These are phyloP conservation scores for Amanita molliuscula DNA, from an alignment of 768 basidiomycete genomes.

Conservation along the genomic window DNA sequence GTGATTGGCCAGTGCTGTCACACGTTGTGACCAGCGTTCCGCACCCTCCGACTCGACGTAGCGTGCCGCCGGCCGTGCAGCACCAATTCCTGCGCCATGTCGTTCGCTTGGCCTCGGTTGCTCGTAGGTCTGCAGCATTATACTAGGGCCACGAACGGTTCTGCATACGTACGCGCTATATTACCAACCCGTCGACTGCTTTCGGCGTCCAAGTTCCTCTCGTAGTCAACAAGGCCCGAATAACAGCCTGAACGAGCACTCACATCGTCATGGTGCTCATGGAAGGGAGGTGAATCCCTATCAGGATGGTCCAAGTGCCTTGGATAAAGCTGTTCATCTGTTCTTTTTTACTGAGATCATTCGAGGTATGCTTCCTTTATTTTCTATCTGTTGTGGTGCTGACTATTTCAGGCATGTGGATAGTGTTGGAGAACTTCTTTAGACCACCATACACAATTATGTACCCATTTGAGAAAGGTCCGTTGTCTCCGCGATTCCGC, in stretches of 20 bases:
- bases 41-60: slow-evolving; percentile 25
- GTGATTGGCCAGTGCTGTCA: slow-evolving; percentile 34
- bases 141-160: slow-evolving; percentile 21
- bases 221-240: slow-evolving; percentile 26
- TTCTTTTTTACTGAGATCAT: slow-evolving; percentile 99
- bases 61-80: slow-evolving; percentile 31
- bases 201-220: slow-evolving; percentile 31
- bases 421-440: slow-evolving; percentile 87
- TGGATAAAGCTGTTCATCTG: slow-evolving; percentile 91
- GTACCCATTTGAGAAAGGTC: slow-evolving; percentile 98
- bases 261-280: slow-evolving; percentile 26
- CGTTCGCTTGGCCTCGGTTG: slow-evolving; percentile 42
- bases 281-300: slow-evolving; percentile 58
- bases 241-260: slow-evolving; percentile 26
- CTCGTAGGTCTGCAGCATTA: slow-evolving; percentile 43
- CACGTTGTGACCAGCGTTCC: slow-evolving; percentile 26
- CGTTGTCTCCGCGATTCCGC: slow-evolving; percentile 93
- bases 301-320: slow-evolving; percentile 73
- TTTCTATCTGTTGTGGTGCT: slow-evolving; percentile 7
- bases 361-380: slow-evolving; percentile 45
- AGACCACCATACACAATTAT: slow-evolving; percentile 97
- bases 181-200: slow-evolving; percentile 41
- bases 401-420: slow-evolving; percentile 79
- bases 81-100: slow-evolving; percentile 36
- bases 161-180: slow-evolving; percentile 21